Evolutionary conservation across 164 flowering plant species (phyloP).

Genomic region (Vitis rotundifolia): DNA sequence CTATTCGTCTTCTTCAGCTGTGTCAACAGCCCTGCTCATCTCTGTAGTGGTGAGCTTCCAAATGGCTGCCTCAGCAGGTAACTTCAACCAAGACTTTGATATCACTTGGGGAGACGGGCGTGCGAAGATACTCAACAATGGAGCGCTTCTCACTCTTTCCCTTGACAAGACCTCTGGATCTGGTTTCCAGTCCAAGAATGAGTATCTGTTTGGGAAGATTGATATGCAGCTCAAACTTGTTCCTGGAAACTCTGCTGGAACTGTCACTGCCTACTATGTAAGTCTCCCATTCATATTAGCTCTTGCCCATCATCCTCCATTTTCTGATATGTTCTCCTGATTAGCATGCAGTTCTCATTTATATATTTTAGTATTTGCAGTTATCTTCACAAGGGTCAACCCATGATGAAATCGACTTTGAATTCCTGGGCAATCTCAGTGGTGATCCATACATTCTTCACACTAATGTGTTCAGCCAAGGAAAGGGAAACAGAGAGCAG

Average conservation of each 20-base stretch:
- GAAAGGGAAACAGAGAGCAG: constrained; percentile 52
- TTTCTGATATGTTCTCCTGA: not conserved
- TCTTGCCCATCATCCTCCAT: not conserved
- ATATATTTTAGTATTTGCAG: constrained; percentile 6
- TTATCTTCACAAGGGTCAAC: constrained; percentile 26
- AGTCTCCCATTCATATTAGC: not conserved
- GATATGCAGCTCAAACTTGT: constrained; percentile 51
- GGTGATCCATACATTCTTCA: constrained; percentile 54
- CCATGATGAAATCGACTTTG: constrained; percentile 36
- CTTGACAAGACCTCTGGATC: constrained; percentile 46
- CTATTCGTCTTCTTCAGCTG: not conserved
- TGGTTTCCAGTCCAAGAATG: constrained; percentile 42
- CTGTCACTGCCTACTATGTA: constrained; percentile 51
- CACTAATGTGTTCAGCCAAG: constrained; percentile 44
- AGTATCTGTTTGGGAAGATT: constrained; percentile 35
- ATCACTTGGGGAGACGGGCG: constrained; percentile 30
- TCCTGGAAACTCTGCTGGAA: constrained; percentile 50
- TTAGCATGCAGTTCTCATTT: not conserved
- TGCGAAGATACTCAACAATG: constrained; percentile 30
- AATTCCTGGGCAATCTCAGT: constrained; percentile 36
- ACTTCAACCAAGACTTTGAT: constrained; percentile 34
- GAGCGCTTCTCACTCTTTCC: constrained; percentile 38
- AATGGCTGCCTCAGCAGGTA: not conserved
- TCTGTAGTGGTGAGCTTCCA: not conserved
- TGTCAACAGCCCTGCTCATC: not conserved